These are phyloP conservation scores for Aurifilum marmelostoma DNA, from an alignment of 2,329 filamentous ascomycete species.

Conservation along the genomic window DNA sequence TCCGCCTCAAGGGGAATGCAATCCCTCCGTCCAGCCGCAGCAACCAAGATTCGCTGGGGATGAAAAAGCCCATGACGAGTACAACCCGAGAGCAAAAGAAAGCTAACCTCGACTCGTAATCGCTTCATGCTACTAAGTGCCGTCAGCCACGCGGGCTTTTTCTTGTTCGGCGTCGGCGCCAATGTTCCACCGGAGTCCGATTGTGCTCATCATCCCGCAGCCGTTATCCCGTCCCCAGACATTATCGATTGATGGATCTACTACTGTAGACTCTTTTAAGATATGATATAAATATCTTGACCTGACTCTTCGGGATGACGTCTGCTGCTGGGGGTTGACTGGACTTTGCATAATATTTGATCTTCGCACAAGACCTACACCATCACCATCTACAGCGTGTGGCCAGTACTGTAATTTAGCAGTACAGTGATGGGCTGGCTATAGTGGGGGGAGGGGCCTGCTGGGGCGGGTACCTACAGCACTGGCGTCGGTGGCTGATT, in stretches of 20 bases:
- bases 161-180: slow-evolving; percentile 6
- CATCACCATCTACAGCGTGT: too few relatives aligned
- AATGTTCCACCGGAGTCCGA: slow-evolving; percentile 15
- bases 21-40: not conserved
- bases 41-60: not conserved
- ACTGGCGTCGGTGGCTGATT: too few relatives aligned
- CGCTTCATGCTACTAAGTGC: not conserved
- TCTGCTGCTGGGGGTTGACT: not conserved
- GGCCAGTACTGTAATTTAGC: too few relatives aligned
- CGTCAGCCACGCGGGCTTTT: not conserved
- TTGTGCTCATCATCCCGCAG: not conserved
- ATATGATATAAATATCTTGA: too few relatives aligned
- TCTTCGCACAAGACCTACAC: not conserved
- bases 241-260: too few relatives aligned
- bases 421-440: not conserved
- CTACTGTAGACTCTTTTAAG: too few relatives aligned
- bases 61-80: slow-evolving; percentile 1
- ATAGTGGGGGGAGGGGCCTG: not conserved
- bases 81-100: not conserved
- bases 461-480: not conserved
- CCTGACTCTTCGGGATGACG: not conserved
- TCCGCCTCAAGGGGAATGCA: not conserved
- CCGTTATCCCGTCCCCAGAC: not conserved
- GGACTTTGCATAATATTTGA: too few relatives aligned
- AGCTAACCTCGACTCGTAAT: slow-evolving; percentile 8